These are phyloP conservation scores for Peronospora belbahrii DNA, from an alignment of 352 stramenopile genomes.

Conservation along the genomic window DNA sequence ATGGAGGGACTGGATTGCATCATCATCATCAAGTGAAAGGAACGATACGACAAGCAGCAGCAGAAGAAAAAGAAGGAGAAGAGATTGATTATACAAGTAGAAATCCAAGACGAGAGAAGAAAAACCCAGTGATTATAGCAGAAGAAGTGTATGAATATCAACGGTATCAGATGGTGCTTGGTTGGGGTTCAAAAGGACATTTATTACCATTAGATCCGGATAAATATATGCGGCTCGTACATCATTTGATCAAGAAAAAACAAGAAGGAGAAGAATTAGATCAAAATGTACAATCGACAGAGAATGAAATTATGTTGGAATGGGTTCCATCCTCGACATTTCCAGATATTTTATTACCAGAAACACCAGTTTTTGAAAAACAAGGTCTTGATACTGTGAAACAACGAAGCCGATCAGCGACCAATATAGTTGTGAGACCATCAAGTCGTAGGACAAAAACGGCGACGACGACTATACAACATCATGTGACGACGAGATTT, in stretches of 20 bases:
- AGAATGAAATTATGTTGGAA: constrained; percentile 24
- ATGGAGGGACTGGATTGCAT: no score
- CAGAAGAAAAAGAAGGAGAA: no score
- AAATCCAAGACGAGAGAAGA: neutral
- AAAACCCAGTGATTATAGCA: constrained; percentile 17
- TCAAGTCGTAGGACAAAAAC: constrained; percentile 3
- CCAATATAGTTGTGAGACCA: constrained; percentile 1
- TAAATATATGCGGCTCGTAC: constrained; percentile 52
- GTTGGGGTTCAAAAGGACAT: constrained; percentile 69
- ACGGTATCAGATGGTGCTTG: constrained; percentile 58
- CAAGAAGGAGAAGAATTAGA: neutral
- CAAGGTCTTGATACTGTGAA: neutral
- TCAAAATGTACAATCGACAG: neutral
- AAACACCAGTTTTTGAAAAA: constrained; percentile 1
- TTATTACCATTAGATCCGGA: constrained; percentile 61
- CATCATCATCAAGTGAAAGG: no score
- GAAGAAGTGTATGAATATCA: constrained; percentile 70
- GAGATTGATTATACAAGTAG: no score
- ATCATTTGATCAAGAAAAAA: neutral
- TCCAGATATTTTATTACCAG: constrained; percentile 43
- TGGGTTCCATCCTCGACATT: constrained; percentile 41
- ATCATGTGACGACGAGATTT: no score
- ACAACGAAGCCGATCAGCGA: constrained; percentile 23
- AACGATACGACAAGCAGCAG: no score
- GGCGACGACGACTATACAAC: no score